These are phyloP conservation scores for Oxyria digyna DNA, from an alignment of 148 eudicot species.

Conservation along the genomic window DNA sequence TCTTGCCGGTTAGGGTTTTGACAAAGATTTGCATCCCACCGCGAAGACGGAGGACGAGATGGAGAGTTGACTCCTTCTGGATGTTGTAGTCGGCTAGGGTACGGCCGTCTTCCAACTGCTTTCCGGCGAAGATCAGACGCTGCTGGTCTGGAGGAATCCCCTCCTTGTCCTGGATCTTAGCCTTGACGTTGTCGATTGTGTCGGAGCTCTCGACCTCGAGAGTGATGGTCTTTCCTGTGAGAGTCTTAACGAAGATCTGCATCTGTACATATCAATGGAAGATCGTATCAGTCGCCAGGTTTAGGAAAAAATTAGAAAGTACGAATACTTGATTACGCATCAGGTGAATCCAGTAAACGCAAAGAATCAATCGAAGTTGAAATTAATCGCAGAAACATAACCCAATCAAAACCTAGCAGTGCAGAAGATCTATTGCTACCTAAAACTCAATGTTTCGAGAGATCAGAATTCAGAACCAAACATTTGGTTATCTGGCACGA, in stretches of 20 bases:
- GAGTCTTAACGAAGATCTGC: constrained; percentile 1
- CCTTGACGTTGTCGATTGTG: neutral
- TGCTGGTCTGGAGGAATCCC: neutral
- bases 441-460: neutral
- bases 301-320: neutral
- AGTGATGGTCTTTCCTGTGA: neutral
- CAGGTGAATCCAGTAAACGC: neutral
- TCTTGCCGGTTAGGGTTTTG: neutral
- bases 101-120: neutral
- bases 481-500: no score
- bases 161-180: neutral
- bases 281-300: neutral
- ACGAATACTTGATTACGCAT: neutral
- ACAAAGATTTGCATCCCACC: neutral
- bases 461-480: no score
- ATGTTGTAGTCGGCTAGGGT: neutral
- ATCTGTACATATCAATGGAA: neutral
- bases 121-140: neutral
- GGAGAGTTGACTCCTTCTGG: neutral
- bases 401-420: neutral
- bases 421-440: neutral
- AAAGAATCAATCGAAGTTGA: neutral
- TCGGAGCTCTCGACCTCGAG: constrained; percentile 1
- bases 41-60: neutral
- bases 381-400: neutral